Evolutionary conservation across 2,329 filamentous ascomycete species (phyloP), one percentile per base, ranked within the genome.

Genomic region (Phoma sp.): DNA sequence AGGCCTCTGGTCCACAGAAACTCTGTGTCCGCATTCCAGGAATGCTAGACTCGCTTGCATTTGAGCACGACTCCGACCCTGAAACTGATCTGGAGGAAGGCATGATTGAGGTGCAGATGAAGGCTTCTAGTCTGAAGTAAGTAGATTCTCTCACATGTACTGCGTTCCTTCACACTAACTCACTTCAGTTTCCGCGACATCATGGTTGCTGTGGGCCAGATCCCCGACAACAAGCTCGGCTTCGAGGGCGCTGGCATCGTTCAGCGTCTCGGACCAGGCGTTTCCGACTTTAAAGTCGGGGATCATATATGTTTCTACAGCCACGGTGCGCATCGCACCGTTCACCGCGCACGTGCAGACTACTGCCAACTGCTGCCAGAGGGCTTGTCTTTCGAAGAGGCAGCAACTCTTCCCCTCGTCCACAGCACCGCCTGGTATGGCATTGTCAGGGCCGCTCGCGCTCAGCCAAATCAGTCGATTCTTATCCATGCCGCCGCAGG

Each of bases 381-480:
- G 4, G 14, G 7, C 5, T 2, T 36, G 17, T 21, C 33, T 11
- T 36, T 36, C 14, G 33, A 5, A 5, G 17, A 20, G 4, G 33
- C 17, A 0, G 60, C 62, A 0, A 32, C 60, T 2, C 1, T 62
- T 1, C 53, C 54, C 0, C 21, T 37, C 0, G 42, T 39, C 1
- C 21, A n/a, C 7, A 7, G 6, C 5, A 59, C 56, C 4, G 51
- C 49, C 2, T 49, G 34, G 7, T 38, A 70, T 38, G 52, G 56
- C 14, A 47, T 76, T 0, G 20, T 65, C 17, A 52, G 66, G 2
- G 23, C 65, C 3, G 68, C 60, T 0, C 52, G 60, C 7, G 30
- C 74, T 7, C 32, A 45, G 3, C 32, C 47, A 5, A 74, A 72
- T 5, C 26, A 77, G 40, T 65, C 52, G 0, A 36, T 71, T 5